Evolutionary conservation across 1,284 basidiomycete genomes (phyloP).

Genomic region (Boletus calvinii): DNA sequence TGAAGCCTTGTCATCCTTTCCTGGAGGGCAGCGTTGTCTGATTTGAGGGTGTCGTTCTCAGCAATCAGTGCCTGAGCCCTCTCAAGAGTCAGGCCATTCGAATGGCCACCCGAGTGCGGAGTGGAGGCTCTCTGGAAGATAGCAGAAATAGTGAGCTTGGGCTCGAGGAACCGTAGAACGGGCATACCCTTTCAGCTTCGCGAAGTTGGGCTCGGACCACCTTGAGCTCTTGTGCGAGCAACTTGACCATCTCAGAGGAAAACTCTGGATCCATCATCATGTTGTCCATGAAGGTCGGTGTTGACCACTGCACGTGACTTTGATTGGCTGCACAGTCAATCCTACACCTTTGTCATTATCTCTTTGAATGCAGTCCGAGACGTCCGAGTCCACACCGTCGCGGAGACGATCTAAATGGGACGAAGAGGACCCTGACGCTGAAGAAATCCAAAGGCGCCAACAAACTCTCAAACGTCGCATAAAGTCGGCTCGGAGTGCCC

Average conservation of each 20-base stretch:
- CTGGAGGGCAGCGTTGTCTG: conserved; percentile 22
- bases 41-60: conserved; percentile 22
- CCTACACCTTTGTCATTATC: too few relatives aligned
- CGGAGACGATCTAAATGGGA: conserved; percentile 77
- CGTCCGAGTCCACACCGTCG: conserved; percentile 50
- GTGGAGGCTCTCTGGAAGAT: conserved; percentile 15
- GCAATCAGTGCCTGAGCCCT: conserved; percentile 7
- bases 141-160: not conserved
- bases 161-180: not conserved
- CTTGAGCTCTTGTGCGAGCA: conserved; percentile 31
- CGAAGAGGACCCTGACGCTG: conserved; percentile 44
- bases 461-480: conserved; percentile 47
- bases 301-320: conserved; percentile 17
- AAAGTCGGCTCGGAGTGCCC: conserved; percentile 35
- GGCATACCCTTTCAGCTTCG: conserved; percentile 22
- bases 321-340: not conserved
- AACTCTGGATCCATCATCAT: conserved; percentile 26
- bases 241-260: conserved; percentile 25
- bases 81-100: conserved; percentile 5
- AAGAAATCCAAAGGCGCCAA: conserved; percentile 30
- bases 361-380: conserved; percentile 11
- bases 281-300: conserved; percentile 18
- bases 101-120: not conserved
- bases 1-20: conserved; percentile 16
- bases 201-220: conserved; percentile 20